Evolutionary conservation across 2,329 filamentous ascomycete species (phyloP).

Genomic region (Chaetomium strumarium): DNA sequence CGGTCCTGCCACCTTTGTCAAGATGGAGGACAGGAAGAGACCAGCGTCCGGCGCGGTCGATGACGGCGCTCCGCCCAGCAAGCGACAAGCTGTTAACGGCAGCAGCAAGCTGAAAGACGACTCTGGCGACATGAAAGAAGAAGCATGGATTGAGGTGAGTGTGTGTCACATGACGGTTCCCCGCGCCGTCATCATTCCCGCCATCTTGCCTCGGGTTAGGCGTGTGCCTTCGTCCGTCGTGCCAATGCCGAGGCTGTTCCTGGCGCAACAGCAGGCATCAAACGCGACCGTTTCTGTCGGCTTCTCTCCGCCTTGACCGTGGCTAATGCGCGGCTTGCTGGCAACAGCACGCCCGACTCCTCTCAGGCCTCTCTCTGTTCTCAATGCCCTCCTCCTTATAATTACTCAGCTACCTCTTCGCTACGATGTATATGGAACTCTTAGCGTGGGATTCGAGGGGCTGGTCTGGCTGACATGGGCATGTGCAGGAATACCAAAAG

Average conservation of each 20-base stretch:
- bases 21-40: slow-evolving; percentile 99
- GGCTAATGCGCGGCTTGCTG: slow-evolving; percentile 43
- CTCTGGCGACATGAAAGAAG: slow-evolving; percentile 50
- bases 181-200: slow-evolving; percentile 11
- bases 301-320: slow-evolving; percentile 28
- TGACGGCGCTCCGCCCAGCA: slow-evolving; percentile 81
- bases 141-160: slow-evolving; percentile 61
- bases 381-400: slow-evolving; percentile 20
- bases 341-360: slow-evolving; percentile 36
- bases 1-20: slow-evolving; percentile 76
- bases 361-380: slow-evolving; percentile 27
- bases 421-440: slow-evolving; percentile 29
- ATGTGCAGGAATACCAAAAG: slow-evolving; percentile 75
- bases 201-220: slow-evolving; percentile 8
- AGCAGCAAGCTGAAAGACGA: slow-evolving; percentile 52
- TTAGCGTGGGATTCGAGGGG: slow-evolving; percentile 23
- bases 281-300: slow-evolving; percentile 21
- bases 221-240: slow-evolving; percentile 12
- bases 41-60: slow-evolving; percentile 73
- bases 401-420: slow-evolving; percentile 20
- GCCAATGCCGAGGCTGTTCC: slow-evolving; percentile 7
- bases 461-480: slow-evolving; percentile 32
- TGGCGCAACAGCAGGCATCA: slow-evolving; percentile 18
- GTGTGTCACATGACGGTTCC: slow-evolving; percentile 33
- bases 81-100: slow-evolving; percentile 88